Conservation (phyloP, 169 alveolate genomes). For the Toxoplasma gondii region DNA sequence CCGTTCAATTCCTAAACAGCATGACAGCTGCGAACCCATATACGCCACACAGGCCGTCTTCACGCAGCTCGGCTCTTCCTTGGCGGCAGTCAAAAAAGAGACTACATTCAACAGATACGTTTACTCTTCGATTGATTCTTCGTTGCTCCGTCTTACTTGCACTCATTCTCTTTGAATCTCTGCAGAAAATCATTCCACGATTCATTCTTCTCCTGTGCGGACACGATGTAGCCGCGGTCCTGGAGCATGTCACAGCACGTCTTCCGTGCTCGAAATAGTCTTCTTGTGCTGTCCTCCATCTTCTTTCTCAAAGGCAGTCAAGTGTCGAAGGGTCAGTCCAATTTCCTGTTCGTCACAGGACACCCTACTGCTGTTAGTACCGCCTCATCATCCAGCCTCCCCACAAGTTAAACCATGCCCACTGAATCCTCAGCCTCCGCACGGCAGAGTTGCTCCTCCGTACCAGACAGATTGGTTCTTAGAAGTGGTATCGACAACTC, state of each 20-base stretch:
- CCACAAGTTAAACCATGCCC: conserved; percentile 1
- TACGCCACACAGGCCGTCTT: too few species aligned
- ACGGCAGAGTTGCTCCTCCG: too few species aligned
- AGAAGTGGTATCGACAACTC: too few species aligned
- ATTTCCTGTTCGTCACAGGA: neutral
- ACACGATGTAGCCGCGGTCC: conserved; percentile 90
- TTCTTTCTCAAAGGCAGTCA: neutral
- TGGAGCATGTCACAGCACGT: conserved; percentile 92
- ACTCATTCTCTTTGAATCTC: conserved; percentile 75
- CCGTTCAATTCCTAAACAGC: neutral
- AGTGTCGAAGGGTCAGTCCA: neutral
- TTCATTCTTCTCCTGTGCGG: conserved; percentile 73
- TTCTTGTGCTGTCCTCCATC: conserved; percentile 88
- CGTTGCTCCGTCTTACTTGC: conserved; percentile 74
- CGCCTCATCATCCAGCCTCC: neutral
- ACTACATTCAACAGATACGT: too few species aligned
- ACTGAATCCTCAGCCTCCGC: neutral
- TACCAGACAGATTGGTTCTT: too few species aligned
- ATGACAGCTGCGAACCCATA: too few species aligned
- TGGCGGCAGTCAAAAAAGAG: too few species aligned
- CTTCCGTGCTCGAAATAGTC: conserved; percentile 88
- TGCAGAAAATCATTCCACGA: conserved; percentile 84
- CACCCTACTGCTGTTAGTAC: neutral
- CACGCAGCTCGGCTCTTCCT: too few species aligned
- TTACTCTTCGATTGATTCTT: too few species aligned